phyloP scores from a whole-genome alignment of 768 basidiomycete species.

The Auriculariales sp. region DNA sequence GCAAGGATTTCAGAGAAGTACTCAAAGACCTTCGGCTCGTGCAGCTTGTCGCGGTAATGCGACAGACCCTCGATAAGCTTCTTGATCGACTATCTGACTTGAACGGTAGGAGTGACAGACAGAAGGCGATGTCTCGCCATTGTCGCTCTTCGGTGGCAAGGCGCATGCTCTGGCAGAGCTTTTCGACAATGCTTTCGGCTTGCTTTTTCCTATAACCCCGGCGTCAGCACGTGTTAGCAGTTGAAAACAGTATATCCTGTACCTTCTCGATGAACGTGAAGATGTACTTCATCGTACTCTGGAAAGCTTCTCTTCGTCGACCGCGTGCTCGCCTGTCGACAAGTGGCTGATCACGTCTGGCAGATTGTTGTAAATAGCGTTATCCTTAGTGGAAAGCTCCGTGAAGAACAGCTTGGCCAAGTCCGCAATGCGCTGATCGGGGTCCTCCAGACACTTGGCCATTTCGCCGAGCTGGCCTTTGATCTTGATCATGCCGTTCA shows the following conservation, averaged over 20 bases:
- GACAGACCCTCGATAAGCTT: slow-evolving; percentile 87
- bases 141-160: slow-evolving; percentile 79
- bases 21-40: slow-evolving; percentile 68
- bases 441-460: slow-evolving; percentile 98
- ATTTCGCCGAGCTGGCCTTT: slow-evolving; percentile 99
- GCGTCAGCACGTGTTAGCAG: too few species aligned
- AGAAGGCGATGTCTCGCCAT: slow-evolving; percentile 96
- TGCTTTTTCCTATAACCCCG: slow-evolving; percentile 93
- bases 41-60: slow-evolving; percentile 91
- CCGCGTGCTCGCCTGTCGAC: slow-evolving; percentile 78
- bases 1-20: slow-evolving; percentile 81
- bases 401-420: slow-evolving; percentile 97
- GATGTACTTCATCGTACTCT: slow-evolving; percentile 87
- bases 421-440: slow-evolving; percentile 74
- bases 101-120: slow-evolving; percentile 86
- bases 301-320: slow-evolving; percentile 86
- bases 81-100: slow-evolving; percentile 95
- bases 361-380: slow-evolving; percentile 96
- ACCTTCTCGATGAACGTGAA: slow-evolving; percentile 97
- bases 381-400: slow-evolving; percentile 92
- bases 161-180: slow-evolving; percentile 91
- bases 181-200: slow-evolving; percentile 94
- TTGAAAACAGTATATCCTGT: too few species aligned
- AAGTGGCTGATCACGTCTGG: slow-evolving; percentile 97
- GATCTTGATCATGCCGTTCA: slow-evolving; percentile 99